phyloP scores from a whole-genome alignment of 306 rosid genomes.

The Begonia masoniana region DNA sequence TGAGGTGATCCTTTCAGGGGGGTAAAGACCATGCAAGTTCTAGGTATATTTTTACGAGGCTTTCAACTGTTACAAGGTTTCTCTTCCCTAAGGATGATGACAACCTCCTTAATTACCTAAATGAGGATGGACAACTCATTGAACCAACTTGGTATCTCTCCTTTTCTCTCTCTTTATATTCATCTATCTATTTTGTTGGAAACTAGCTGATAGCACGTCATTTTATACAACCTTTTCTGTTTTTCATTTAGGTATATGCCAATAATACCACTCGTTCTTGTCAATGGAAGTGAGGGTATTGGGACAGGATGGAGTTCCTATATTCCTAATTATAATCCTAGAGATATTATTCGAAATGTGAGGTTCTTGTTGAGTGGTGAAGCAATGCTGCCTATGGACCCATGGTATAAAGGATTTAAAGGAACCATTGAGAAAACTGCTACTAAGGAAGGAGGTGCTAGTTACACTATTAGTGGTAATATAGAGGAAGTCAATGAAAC shows the following conservation, averaged over 20 bases:
- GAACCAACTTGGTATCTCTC: constrained; percentile 69
- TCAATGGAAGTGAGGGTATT: constrained; percentile 93
- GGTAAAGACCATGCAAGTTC: constrained; percentile 93
- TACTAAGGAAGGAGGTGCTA: constrained; percentile 42
- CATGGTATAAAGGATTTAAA: constrained; percentile 82
- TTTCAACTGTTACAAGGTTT: constrained; percentile 47
- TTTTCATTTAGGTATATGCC: constrained; percentile 59
- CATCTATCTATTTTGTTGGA: too few species aligned
- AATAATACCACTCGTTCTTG: constrained; percentile 76
- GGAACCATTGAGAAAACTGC: constrained; percentile 55
- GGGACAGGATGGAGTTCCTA: constrained; percentile 92
- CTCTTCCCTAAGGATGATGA: constrained; percentile 79
- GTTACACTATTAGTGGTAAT: constrained; percentile 47
- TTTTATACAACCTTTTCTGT: background rate
- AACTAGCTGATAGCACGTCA: too few species aligned
- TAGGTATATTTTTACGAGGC: constrained; percentile 60
- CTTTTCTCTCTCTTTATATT: background rate
- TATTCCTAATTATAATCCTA: constrained; percentile 85
- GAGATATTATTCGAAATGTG: constrained; percentile 69
- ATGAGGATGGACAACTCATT: constrained; percentile 78
- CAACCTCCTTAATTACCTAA: constrained; percentile 73
- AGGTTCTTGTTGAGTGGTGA: constrained; percentile 55
- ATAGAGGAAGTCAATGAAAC: constrained; percentile 50
- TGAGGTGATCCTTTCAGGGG: constrained; percentile 36
- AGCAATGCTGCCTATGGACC: constrained; percentile 70